phyloP scores from a whole-genome alignment of 148 eudicot species.

The Linanthus parryae region DNA sequence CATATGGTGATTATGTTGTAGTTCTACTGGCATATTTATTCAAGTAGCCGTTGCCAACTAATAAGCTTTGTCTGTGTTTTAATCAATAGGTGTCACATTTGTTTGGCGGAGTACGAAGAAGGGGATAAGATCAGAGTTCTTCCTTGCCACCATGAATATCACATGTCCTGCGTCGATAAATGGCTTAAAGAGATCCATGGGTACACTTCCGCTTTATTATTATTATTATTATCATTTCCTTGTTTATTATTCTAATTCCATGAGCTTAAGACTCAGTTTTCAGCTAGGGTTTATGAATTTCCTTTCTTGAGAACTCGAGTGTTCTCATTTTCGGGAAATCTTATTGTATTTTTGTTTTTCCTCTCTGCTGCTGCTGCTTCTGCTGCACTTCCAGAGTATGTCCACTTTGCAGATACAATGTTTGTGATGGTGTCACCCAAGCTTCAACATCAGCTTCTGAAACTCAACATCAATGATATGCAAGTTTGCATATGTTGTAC shows the following conservation, averaged over 20 bases:
- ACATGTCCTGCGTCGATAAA: constrained; percentile 62
- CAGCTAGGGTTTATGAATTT: too few relatives aligned
- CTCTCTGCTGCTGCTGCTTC: constrained; percentile 14
- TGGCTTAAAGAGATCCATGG: constrained; percentile 90
- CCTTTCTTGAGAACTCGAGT: too few relatives aligned
- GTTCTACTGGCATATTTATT: background rate
- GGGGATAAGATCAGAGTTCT: constrained; percentile 71
- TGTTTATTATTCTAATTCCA: too few relatives aligned
- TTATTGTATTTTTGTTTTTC: background rate
- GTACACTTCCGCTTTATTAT: too few relatives aligned
- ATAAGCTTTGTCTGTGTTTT: background rate
- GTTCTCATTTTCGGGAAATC: too few relatives aligned
- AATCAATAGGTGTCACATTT: constrained; percentile 67
- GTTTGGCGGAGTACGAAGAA: constrained; percentile 67
- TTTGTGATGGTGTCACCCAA: constrained; percentile 29
- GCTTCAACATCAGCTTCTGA: constrained; percentile 20
- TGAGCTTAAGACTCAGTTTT: too few relatives aligned
- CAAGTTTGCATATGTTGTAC: too few relatives aligned
- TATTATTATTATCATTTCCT: too few relatives aligned
- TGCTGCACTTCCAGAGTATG: constrained; percentile 51
- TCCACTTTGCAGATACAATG: constrained; percentile 71
- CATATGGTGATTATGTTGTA: too few relatives aligned
- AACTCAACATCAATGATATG: constrained; percentile 13
- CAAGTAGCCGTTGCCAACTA: too few relatives aligned
- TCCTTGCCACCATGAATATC: constrained; percentile 71